phyloP scores from a whole-genome alignment of 805 yeast species.

The Cyberlindnera mrakii region DNA sequence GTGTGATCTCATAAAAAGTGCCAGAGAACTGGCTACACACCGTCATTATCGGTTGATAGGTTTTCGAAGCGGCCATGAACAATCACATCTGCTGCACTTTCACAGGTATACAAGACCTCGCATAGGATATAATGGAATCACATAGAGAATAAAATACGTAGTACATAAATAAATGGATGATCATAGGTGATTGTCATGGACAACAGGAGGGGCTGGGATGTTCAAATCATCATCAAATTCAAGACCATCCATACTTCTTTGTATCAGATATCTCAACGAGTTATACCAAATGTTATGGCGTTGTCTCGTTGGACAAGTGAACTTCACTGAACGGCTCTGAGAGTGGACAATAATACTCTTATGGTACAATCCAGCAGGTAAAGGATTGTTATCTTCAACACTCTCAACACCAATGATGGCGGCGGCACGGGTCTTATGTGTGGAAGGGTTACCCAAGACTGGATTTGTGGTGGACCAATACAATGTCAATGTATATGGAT shows the following conservation, averaged over 20 bases:
- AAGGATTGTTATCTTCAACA: conserved; percentile 77
- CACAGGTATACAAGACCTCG: too few relatives aligned
- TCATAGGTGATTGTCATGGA: too few relatives aligned
- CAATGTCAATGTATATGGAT: conserved; percentile 85
- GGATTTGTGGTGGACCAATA: conserved; percentile 89
- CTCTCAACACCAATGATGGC: conserved; percentile 76
- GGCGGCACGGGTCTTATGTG: conserved; percentile 66
- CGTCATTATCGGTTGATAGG: too few relatives aligned
- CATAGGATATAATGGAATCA: too few relatives aligned
- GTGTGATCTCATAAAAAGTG: too few relatives aligned
- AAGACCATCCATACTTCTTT: conserved; percentile 55
- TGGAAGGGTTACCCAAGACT: conserved; percentile 58
- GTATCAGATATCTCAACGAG: conserved; percentile 69
- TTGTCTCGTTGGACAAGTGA: conserved; percentile 83
- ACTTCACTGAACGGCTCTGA: conserved; percentile 51
- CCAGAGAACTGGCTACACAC: too few relatives aligned
- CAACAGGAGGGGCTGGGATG: conserved; percentile 2
- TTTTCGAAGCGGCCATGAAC: too few relatives aligned
- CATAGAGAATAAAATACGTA: too few relatives aligned
- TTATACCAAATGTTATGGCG: conserved; percentile 91
- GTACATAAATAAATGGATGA: too few relatives aligned
- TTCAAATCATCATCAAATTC: conserved; percentile 32
- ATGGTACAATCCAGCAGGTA: conserved; percentile 84
- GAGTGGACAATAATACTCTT: conserved; percentile 77
- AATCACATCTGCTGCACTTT: too few relatives aligned